These are phyloP conservation scores for Cyclanthera cordifolia DNA, from an alignment of 306 rosid genomes.

Conservation along the genomic window DNA sequence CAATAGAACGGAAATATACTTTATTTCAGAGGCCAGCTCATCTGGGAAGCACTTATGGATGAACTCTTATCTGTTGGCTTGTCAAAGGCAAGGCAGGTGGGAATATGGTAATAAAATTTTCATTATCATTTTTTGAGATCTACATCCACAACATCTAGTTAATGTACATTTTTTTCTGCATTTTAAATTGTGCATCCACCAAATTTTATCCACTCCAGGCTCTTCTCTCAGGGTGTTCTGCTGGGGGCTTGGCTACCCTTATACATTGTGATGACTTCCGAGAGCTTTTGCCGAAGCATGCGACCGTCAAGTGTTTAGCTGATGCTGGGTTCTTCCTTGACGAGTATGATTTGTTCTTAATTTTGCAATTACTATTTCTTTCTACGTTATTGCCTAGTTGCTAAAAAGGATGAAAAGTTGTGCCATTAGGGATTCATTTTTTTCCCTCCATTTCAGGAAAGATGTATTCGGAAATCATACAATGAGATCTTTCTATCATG, in stretches of 20 bases:
- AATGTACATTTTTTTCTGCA: background rate
- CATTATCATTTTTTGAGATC: background rate
- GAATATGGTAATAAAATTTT: background rate
- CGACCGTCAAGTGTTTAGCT: slow-evolving; percentile 77
- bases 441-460: slow-evolving; percentile 48
- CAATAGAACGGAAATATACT: slow-evolving; percentile 36
- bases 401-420: slow-evolving; percentile 5
- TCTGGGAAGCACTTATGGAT: slow-evolving; percentile 74
- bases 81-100: slow-evolving; percentile 72
- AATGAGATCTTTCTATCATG: slow-evolving; percentile 65
- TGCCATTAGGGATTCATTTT: background rate
- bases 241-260: slow-evolving; percentile 93
- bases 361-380: background rate
- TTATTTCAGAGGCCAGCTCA: slow-evolving; percentile 86
- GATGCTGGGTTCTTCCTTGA: slow-evolving; percentile 96
- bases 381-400: background rate
- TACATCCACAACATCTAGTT: background rate
- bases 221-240: slow-evolving; percentile 95
- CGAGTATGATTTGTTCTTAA: slow-evolving; percentile 56
- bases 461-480: slow-evolving; percentile 51
- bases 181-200: background rate
- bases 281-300: slow-evolving; percentile 36
- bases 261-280: slow-evolving; percentile 80
- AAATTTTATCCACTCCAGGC: slow-evolving; percentile 41
- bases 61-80: slow-evolving; percentile 72